Conservation (phyloP, 2,329 filamentous ascomycete species). For the Ploettnerulaceae sp. region DNA sequence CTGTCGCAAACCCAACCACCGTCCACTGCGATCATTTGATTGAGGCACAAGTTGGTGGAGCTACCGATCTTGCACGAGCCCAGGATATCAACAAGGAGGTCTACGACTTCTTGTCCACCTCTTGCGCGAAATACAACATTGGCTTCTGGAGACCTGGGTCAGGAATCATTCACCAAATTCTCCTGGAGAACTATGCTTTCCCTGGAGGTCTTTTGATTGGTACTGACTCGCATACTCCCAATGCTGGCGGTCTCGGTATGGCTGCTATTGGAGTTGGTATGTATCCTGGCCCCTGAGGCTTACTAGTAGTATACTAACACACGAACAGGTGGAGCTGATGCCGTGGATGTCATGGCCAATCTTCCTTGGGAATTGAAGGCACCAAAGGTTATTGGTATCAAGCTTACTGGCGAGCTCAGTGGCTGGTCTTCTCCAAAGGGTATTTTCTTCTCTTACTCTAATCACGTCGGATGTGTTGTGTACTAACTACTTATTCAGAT, state of each 20-base stretch:
- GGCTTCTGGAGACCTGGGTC: slow-evolving; percentile 99
- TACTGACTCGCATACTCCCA: slow-evolving; percentile 96
- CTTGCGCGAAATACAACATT: slow-evolving; percentile 99
- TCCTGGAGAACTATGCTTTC: slow-evolving; percentile 99
- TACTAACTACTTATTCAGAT: slow-evolving; percentile 48
- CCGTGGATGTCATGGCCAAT: slow-evolving; percentile 96
- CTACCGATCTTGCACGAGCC: slow-evolving; percentile 88
- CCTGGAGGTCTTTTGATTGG: slow-evolving; percentile 96
- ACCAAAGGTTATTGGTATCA: slow-evolving; percentile 94
- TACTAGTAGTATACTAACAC: neutral
- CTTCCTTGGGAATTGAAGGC: slow-evolving; percentile 98
- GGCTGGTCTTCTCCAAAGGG: slow-evolving; percentile 94
- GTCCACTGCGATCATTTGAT: slow-evolving; percentile 99
- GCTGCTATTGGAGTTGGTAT: slow-evolving; percentile 85
- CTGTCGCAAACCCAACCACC: slow-evolving; percentile 88
- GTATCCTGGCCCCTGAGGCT: neutral
- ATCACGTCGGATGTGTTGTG: neutral
- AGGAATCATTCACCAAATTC: slow-evolving; percentile 98
- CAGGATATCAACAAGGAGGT: slow-evolving; percentile 97
- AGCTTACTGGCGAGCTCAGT: slow-evolving; percentile 80
- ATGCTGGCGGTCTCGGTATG: slow-evolving; percentile 94
- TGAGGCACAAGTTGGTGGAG: slow-evolving; percentile 89
- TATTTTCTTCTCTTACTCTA: slow-evolving; percentile 40
- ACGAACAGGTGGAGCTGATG: slow-evolving; percentile 76
- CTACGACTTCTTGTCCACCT: slow-evolving; percentile 90